phyloP scores from a whole-genome alignment of 345 rosid genomes.

The Hirschfeldia incana region DNA sequence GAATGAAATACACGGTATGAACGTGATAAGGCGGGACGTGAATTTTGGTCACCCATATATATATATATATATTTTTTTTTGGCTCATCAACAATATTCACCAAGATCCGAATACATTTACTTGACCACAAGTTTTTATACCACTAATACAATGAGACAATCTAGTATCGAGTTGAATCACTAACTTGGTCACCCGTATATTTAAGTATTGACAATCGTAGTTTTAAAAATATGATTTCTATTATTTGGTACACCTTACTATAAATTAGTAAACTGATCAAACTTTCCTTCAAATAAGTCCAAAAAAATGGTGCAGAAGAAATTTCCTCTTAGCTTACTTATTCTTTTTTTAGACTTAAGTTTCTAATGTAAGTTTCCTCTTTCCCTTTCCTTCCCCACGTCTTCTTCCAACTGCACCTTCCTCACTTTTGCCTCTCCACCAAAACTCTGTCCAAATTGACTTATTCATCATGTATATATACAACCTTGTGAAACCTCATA shows the following conservation, averaged over 20 bases:
- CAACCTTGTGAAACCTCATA: not conserved
- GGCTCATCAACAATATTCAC: no score
- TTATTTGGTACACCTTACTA: not conserved
- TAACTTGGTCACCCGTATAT: not conserved
- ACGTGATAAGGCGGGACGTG: no score
- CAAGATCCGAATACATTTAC: no score
- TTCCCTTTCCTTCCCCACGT: slow-evolving; percentile 11
- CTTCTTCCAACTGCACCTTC: slow-evolving; percentile 33
- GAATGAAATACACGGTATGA: no score
- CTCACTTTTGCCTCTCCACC: slow-evolving; percentile 37
- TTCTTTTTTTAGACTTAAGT: not conserved
- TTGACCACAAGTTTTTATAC: no score
- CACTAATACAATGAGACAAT: no score
- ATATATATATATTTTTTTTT: no score
- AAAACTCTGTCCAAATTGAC: slow-evolving; percentile 5
- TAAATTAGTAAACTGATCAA: slow-evolving; percentile 2
- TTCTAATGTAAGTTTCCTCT: slow-evolving; percentile 28
- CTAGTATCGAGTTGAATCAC: no score
- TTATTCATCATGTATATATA: slow-evolving; percentile 27
- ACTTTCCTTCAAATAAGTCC: slow-evolving; percentile 10
- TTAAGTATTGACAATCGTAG: not conserved
- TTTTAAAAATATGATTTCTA: not conserved
- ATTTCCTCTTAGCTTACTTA: slow-evolving; percentile 13
- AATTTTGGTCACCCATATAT: no score
- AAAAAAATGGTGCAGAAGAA: slow-evolving; percentile 20